Percentiles rank a stretch among this genome's conserved stretches.
Conservation (phyloP, 805 yeast species). For the Ogataea sp. region DNA sequence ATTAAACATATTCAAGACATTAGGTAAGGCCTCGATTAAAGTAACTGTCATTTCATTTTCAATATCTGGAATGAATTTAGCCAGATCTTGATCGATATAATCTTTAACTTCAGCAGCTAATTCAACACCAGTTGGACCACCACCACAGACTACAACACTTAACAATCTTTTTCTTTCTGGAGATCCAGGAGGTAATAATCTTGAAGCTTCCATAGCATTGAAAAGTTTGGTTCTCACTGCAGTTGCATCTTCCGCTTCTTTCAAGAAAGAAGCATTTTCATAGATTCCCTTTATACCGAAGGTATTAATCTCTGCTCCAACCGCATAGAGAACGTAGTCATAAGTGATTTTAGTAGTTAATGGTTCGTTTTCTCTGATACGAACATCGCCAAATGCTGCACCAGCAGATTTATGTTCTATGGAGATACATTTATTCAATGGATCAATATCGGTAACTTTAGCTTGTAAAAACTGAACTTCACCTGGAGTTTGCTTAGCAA, state of each 20-base stretch:
- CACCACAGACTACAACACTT: constrained; percentile 88
- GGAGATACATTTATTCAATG: constrained; percentile 54
- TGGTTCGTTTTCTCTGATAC: constrained; percentile 33
- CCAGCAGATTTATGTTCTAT: constrained; percentile 47
- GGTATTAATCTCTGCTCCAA: constrained; percentile 90
- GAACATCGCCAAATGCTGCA: constrained; percentile 44
- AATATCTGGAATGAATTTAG: constrained; percentile 80
- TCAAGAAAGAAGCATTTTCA: constrained; percentile 78
- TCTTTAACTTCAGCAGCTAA: constrained; percentile 94
- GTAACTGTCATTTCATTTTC: constrained; percentile 75
- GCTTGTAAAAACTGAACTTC: constrained; percentile 82
- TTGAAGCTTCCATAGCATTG: constrained; percentile 84
- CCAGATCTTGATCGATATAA: constrained; percentile 84
- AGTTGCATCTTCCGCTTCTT: constrained; percentile 83
- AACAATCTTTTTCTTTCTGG: constrained; percentile 78
- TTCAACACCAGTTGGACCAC: constrained; percentile 98
- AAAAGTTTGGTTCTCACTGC: constrained; percentile 72
- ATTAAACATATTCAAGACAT: constrained; percentile 71
- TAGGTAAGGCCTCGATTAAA: constrained; percentile 84
- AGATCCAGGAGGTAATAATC: constrained; percentile 56
- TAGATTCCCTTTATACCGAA: constrained; percentile 91
- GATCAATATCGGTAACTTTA: constrained; percentile 78
- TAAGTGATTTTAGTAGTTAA: constrained; percentile 43
- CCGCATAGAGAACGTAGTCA: constrained; percentile 83
- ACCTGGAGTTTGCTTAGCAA: constrained; percentile 66